Evolutionary conservation across 768 basidiomycete genomes (phyloP), one percentile per base, ranked within the genome.

Genomic region (Leccinum olivaceopallidum): DNA sequence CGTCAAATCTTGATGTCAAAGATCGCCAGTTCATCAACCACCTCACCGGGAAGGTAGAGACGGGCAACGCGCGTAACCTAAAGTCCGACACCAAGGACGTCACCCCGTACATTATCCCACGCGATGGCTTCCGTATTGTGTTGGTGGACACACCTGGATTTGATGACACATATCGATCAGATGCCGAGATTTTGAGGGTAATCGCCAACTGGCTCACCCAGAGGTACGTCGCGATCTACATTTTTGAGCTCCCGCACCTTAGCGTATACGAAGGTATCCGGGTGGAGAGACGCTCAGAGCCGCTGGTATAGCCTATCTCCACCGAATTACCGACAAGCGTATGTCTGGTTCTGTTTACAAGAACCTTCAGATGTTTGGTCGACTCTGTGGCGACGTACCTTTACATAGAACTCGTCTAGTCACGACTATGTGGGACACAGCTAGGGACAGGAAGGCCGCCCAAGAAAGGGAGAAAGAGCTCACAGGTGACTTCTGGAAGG

Each of bases 401-500:
- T 55, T 75, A 28, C 63, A 18, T 37, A 76, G 75, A 20, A 67
- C 75, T 5, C 63, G 71, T 20, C 61, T 80, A 14, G 66, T 73
- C n/a, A 79, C 78, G 1, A 79, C 74, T 2, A 77, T 76, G 73
- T 79, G 77, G 79, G 69, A 70, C 50, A 32, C 8, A 1, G 69
- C 66, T 16, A 69, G 54, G 22, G 71, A 71, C 36, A 28, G 2
- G 13, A 0, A 0, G 14, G 49, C 49, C 49, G 9, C 13, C n/a
- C 60, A 56, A 8, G 53, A 28, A 2, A 60, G 59, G 26, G 75
- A 77, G 51, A 8, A 18, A 0, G 60, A 78, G 50, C 70, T 78
- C 28, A 61, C 20, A 6, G 0, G 1, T 1, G 60, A 65, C 0
- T 79, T 73, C 56, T 81, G 68, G 68, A 5, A 5, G 2, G 0